These are phyloP conservation scores for Diplotaxis tenuifolia DNA, from an alignment of 345 rosid species.

Conservation along the genomic window DNA sequence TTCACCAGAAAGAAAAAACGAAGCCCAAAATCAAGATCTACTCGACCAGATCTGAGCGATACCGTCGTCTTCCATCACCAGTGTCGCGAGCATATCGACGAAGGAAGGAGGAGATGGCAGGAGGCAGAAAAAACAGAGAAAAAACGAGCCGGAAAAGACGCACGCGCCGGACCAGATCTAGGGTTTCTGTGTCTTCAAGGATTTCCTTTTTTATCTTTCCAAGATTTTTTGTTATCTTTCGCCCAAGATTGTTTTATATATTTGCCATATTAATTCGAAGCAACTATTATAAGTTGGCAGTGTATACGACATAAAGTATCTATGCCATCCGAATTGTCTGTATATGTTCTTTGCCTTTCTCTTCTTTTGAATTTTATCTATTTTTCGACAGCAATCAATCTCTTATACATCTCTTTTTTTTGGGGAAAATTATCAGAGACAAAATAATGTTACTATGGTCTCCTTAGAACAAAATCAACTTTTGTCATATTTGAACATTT, in stretches of 20 bases:
- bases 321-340: slow-evolving; percentile 29
- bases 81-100: background rate
- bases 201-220: too few relatives aligned
- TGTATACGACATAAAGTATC: slow-evolving; percentile 29
- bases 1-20: background rate
- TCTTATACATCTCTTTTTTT: too few relatives aligned
- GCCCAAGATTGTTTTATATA: background rate
- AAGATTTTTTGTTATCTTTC: slow-evolving; percentile 35
- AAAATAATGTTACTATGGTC: too few relatives aligned
- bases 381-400: too few relatives aligned
- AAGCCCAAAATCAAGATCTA: background rate
- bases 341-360: too few relatives aligned
- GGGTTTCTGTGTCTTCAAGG: background rate
- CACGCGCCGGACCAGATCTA: background rate
- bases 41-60: background rate
- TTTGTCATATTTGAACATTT: too few relatives aligned
- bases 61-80: background rate
- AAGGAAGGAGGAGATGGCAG: background rate
- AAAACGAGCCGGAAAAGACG: background rate
- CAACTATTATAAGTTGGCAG: slow-evolving; percentile 30
- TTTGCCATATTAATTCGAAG: background rate
- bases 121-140: background rate
- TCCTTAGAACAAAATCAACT: too few relatives aligned
- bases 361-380: too few relatives aligned
- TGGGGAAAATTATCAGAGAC: too few relatives aligned